Evolutionary conservation across 306 rosid genomes (phyloP).

Genomic region (Fagus sylvatica): DNA sequence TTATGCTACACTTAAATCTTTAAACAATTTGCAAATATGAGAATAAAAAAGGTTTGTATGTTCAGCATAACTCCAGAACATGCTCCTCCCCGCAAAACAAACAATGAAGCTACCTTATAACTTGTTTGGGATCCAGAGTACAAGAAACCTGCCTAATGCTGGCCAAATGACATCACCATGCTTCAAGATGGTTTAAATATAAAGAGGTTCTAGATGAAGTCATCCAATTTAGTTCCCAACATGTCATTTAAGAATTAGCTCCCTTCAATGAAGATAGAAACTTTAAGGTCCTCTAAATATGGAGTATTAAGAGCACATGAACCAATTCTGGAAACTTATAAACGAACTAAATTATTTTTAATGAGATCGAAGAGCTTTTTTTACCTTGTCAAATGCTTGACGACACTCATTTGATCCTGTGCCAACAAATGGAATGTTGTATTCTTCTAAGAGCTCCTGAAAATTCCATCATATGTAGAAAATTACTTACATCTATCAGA

Average conservation of each 20-base stretch:
- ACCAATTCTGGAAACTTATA: background rate
- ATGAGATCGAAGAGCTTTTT: conserved; percentile 17
- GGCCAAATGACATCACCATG: background rate
- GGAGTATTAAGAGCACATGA: conserved; percentile 4
- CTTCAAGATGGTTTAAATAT: background rate
- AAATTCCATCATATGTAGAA: conserved; percentile 30
- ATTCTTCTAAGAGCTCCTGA: conserved; percentile 80
- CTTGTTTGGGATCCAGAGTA: background rate
- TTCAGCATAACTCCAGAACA: background rate
- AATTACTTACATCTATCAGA: conserved; percentile 3
- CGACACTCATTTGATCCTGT: conserved; percentile 81
- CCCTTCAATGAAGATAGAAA: background rate
- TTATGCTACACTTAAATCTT: background rate
- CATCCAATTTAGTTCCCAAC: background rate
- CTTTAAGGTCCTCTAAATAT: conserved; percentile 1
- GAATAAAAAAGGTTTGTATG: background rate
- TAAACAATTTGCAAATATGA: background rate
- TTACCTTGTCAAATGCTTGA: conserved; percentile 92
- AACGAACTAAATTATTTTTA: conserved; percentile 4
- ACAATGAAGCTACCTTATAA: background rate
- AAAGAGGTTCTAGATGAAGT: background rate
- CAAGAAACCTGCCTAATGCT: background rate
- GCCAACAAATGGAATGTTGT: conserved; percentile 87
- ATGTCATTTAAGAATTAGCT: background rate
- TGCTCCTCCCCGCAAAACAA: background rate